Percentiles rank a stretch among this genome's conserved stretches.
These are phyloP conservation scores for Straminergon stramineum DNA, from an alignment of 225 moss, liverwort and hornwort species.

Conservation along the genomic window DNA sequence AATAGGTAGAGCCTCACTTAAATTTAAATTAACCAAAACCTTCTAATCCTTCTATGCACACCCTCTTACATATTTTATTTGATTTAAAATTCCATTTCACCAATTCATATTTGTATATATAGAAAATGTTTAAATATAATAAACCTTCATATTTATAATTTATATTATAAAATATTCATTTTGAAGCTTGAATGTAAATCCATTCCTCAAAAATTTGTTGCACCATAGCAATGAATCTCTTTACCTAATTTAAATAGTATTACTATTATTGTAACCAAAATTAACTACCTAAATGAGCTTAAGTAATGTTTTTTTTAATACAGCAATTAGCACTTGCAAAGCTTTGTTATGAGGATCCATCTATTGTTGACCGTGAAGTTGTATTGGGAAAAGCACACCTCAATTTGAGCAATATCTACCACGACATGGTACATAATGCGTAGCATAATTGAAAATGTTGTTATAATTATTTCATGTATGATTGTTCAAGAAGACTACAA, in stretches of 20 bases:
- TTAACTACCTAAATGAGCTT: neutral
- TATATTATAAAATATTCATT: no score
- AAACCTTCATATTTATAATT: neutral
- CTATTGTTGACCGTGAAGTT: constrained; percentile 27
- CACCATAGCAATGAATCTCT: neutral
- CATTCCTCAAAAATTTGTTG: neutral
- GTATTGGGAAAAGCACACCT: constrained; percentile 67
- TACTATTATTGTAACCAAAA: neutral
- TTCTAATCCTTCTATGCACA: neutral
- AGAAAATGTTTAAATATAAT: neutral
- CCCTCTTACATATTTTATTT: neutral
- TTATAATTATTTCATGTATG: no score
- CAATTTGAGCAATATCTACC: constrained; percentile 58
- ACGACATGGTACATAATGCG: constrained; percentile 46
- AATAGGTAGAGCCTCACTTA: no score
- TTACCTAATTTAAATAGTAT: neutral
- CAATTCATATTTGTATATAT: neutral
- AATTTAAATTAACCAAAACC: neutral
- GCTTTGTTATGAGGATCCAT: constrained; percentile 59
- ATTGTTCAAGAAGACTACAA: no score
- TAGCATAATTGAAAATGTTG: neutral
- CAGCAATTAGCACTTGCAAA: constrained; percentile 83
- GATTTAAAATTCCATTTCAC: neutral
- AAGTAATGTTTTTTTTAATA: neutral
- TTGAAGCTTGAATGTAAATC: accelerated